Conservation (phyloP, 208 protist genomes). For the Acanthamoeba sp. region DNA sequence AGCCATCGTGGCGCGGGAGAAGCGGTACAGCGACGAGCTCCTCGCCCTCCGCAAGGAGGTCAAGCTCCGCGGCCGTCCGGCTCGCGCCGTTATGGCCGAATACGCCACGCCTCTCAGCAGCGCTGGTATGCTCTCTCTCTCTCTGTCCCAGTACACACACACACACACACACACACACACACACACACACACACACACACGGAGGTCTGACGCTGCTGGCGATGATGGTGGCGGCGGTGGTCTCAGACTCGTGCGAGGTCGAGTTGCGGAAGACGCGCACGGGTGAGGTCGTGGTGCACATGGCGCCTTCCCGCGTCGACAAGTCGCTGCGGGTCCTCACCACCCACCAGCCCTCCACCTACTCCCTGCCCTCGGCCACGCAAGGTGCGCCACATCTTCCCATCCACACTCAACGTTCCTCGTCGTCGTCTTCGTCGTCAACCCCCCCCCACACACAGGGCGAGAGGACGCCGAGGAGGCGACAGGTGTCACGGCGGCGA, state of each 20-base stretch:
- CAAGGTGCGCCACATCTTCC: too few species aligned
- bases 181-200: background rate
- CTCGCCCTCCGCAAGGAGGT: background rate
- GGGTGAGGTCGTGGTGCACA: conserved; percentile 11
- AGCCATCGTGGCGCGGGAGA: background rate
- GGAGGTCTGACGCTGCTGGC: too few species aligned
- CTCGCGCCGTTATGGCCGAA: background rate
- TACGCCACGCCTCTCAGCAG: background rate
- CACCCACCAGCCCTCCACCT: background rate
- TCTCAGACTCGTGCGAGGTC: background rate
- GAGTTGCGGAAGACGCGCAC: conserved; percentile 20
- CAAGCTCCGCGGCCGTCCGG: background rate
- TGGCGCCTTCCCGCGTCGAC: conserved; percentile 15
- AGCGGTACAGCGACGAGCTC: background rate
- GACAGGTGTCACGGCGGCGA: background rate
- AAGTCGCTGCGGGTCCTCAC: conserved; percentile 15
- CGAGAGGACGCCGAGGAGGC: conserved; percentile 20
- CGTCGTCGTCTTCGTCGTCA: too few species aligned
- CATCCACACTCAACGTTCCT: too few species aligned
- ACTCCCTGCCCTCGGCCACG: background rate
- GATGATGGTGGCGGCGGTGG: background rate
- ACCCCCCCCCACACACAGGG: too few species aligned
- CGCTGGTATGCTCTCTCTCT: background rate
- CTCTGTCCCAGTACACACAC: background rate
- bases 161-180: background rate